Conservation (phyloP, 495 filamentous ascomycete species). For the Talaromyces trachyspermus region DNA sequence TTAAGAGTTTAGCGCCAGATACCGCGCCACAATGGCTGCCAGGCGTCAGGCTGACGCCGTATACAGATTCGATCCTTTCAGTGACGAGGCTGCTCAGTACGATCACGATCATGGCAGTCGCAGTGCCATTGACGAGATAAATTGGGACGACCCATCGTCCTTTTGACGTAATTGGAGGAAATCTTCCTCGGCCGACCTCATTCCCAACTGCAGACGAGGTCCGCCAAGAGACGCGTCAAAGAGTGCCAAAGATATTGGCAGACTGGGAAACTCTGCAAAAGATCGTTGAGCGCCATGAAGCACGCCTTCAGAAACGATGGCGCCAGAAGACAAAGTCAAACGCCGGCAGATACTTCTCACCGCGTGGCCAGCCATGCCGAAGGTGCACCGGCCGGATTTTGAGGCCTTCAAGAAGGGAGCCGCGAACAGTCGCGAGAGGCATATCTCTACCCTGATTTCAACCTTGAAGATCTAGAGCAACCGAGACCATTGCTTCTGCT, state of each 20-base stretch:
- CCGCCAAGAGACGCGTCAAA: conserved; percentile 5
- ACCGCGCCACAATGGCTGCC: too few species aligned
- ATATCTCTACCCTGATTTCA: conserved; percentile 49
- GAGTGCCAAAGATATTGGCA: conserved; percentile 14
- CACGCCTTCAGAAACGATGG: too few species aligned
- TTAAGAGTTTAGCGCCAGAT: too few species aligned
- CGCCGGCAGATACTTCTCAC: conserved; percentile 28
- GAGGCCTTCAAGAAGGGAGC: conserved; percentile 26
- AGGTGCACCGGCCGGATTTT: conserved; percentile 44
- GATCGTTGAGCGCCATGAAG: too few species aligned
- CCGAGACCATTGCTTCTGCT: conserved; percentile 38
- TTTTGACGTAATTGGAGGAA: too few species aligned
- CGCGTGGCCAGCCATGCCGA: conserved; percentile 43
- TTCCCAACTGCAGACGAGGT: background rate
- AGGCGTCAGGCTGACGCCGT: too few species aligned
- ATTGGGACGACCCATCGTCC: too few species aligned
- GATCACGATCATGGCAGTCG: too few species aligned
- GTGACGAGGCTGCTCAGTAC: too few species aligned
- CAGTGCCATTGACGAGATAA: too few species aligned
- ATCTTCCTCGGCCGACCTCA: background rate
- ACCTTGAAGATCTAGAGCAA: conserved; percentile 46
- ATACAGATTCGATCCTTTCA: too few species aligned
- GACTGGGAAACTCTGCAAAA: conserved; percentile 19
- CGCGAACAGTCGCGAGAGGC: conserved; percentile 17
- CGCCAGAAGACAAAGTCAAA: too few species aligned